Evolutionary conservation across 1,139 yeast genomes (phyloP).

Genomic region (Nakaseomyces glabratus): DNA sequence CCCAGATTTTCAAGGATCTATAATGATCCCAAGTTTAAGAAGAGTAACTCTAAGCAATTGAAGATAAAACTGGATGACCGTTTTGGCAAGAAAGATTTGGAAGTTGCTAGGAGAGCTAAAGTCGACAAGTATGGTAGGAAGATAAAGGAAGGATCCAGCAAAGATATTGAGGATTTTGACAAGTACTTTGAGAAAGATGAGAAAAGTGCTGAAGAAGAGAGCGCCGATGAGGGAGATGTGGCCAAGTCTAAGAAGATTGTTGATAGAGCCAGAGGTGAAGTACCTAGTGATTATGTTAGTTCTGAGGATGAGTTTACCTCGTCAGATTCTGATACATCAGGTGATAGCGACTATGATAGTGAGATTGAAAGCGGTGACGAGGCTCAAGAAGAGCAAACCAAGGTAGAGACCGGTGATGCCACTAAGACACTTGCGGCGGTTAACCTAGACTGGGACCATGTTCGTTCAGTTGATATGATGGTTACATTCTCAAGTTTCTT

Average conservation of each 20-base stretch:
- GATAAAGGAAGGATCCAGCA: conserved; percentile 35
- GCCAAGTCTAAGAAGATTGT: conserved; percentile 20
- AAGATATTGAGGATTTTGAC: conserved; percentile 45
- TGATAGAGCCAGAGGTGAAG: conserved; percentile 72
- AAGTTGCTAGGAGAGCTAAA: conserved; percentile 45
- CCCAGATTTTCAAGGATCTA: conserved; percentile 72
- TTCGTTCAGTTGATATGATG: conserved; percentile 76
- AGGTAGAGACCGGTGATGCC: conserved; percentile 82
- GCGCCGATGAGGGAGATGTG: conserved; percentile 21
- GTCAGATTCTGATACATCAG: conserved; percentile 36
- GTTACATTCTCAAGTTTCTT: conserved; percentile 85
- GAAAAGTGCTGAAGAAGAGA: conserved; percentile 23
- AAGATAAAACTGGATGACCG: conserved; percentile 81
- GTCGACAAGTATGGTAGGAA: conserved; percentile 86
- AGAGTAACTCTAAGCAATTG: conserved; percentile 59
- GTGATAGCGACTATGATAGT: conserved; percentile 29
- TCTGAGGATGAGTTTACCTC: conserved; percentile 36
- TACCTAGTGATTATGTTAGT: conserved; percentile 34
- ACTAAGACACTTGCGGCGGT: conserved; percentile 79
- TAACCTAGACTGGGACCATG: conserved; percentile 95
- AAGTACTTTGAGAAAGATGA: conserved; percentile 43
- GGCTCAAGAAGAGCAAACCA: conserved; percentile 45
- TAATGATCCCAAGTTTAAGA: conserved; percentile 79
- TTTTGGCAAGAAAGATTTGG: conserved; percentile 65
- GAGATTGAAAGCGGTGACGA: conserved; percentile 34